These are phyloP conservation scores for Ogataea allantospora DNA, from an alignment of 805 yeast species.

Conservation along the genomic window DNA sequence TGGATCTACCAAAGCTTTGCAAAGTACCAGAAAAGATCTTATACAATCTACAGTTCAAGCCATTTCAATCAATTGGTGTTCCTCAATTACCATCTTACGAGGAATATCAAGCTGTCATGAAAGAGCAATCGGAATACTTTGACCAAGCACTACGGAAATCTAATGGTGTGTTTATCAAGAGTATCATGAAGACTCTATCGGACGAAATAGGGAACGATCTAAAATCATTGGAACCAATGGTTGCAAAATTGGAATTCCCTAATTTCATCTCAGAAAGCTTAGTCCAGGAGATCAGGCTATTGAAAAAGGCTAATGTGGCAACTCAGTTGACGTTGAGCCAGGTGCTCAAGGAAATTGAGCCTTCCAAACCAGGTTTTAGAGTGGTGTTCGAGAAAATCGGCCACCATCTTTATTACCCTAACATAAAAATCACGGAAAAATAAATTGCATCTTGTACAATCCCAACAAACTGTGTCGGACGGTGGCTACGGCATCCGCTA, in stretches of 20 bases:
- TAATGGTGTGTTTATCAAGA: slow-evolving; percentile 14
- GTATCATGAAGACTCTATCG: slow-evolving; percentile 15
- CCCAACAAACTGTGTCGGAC: slow-evolving; percentile 35
- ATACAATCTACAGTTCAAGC: slow-evolving; percentile 67
- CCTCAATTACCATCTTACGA: slow-evolving; percentile 61
- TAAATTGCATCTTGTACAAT: neutral
- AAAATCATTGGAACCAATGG: slow-evolving; percentile 8
- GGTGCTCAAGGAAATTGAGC: slow-evolving; percentile 17
- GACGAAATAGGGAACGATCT: slow-evolving; percentile 16
- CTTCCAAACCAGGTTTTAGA: slow-evolving; percentile 7
- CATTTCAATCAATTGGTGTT: slow-evolving; percentile 75
- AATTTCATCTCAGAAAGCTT: slow-evolving; percentile 9
- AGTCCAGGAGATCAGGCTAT: slow-evolving; percentile 11
- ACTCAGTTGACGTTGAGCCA: slow-evolving; percentile 23
- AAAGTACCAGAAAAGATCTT: slow-evolving; percentile 35
- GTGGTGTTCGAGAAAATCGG: slow-evolving; percentile 32
- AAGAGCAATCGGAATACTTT: slow-evolving; percentile 18
- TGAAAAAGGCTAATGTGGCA: slow-evolving; percentile 33
- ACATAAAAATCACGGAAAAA: slow-evolving; percentile 24
- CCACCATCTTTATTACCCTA: slow-evolving; percentile 50
- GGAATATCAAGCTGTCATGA: slow-evolving; percentile 30
- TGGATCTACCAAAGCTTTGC: slow-evolving; percentile 30
- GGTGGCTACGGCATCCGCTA: slow-evolving; percentile 58
- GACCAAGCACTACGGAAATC: slow-evolving; percentile 11
- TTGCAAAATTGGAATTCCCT: slow-evolving; percentile 10